Evolutionary conservation across 352 stramenopile species (phyloP), one percentile per base, ranked within the genome.

Genomic region (Globisporangium nodosum): DNA sequence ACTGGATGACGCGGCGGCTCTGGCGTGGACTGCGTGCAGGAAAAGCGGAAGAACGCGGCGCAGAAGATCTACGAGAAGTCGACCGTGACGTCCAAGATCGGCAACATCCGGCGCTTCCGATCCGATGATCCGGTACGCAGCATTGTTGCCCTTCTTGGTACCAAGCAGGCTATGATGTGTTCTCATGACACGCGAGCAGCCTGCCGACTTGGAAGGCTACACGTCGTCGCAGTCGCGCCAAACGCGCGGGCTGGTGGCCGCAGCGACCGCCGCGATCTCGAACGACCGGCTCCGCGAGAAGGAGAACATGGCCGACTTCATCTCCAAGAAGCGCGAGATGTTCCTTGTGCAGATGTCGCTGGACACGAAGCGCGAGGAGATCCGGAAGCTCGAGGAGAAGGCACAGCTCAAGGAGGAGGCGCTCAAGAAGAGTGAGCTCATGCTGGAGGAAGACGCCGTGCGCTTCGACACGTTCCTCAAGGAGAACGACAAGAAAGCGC

Each of bases 401-500:
- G 93, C 93, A 18, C 84, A 96, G 64, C 72, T 97, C 18, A 98
- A 98, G 52, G 93, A 98, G 55, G 90, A 98, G 60, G 94, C 90
- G 4, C 74, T 98, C 18, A 95, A 96, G 64, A 97, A 98, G 66
- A 96, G 85, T 52, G 93, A 98, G 66, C 66, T 97, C 31, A 98
- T 98, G 92, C 78, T 98, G 0, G 95, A 98, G 71, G 90, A 98
- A 67, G 94, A 98, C 56, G 91, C 93, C 6, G 90, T 98, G 48
- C 81, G 90, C 18, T 98, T 98, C 55, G 95, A 98, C 63, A 97
- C 92, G 18, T 98, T 98, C 42, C 63, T 98, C n/a, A 98, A 98
- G 61, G 94, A 98, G 60, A 98, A 98, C 64, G 94, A 98, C 79
- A 96, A 96, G 63, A 97, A 98, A 63, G 91, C 94, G n/a, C 90